These are phyloP conservation scores for Arxiozyma slooffiae DNA, from an alignment of 1,139 yeast species.

Conservation along the genomic window DNA sequence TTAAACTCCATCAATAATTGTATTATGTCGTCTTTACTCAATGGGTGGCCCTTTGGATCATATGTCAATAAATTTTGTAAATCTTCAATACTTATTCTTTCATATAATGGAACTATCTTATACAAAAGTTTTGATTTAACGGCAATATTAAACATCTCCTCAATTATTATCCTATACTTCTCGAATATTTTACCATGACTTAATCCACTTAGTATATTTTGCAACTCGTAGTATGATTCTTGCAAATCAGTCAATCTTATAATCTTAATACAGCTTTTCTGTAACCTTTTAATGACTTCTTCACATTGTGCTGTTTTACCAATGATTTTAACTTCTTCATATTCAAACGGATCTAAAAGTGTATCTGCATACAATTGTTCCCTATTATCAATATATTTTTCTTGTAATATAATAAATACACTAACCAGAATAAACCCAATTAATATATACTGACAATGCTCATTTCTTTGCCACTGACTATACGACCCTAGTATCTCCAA, in stretches of 20 bases:
- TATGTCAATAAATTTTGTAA: conserved; percentile 15
- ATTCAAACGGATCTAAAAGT: conserved; percentile 23
- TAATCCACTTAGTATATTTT: neutral
- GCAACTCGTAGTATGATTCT: conserved; percentile 10
- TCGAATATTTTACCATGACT: neutral
- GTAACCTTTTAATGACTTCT: conserved; percentile 12
- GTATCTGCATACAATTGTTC: neutral
- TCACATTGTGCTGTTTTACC: conserved; percentile 3
- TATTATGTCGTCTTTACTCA: conserved; percentile 21
- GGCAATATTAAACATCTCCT: neutral
- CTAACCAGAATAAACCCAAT: conserved; percentile 23
- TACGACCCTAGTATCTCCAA: conserved; percentile 23
- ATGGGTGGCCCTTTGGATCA: conserved; percentile 1
- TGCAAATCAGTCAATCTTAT: conserved; percentile 10
- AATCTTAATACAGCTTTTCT: conserved; percentile 13
- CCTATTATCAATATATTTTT: conserved; percentile 6
- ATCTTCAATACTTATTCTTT: conserved; percentile 24
- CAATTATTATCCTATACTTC: neutral
- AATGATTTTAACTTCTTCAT: conserved; percentile 21
- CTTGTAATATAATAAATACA: conserved; percentile 13
- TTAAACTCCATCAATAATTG: conserved; percentile 24
- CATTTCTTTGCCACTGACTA: conserved; percentile 6
- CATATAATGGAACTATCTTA: conserved; percentile 22
- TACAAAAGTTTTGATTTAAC: conserved; percentile 19
- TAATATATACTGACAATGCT: conserved; percentile 14